Conservation (phyloP, 108 stramenopile genomes). For the Nitzschia sp. region DNA sequence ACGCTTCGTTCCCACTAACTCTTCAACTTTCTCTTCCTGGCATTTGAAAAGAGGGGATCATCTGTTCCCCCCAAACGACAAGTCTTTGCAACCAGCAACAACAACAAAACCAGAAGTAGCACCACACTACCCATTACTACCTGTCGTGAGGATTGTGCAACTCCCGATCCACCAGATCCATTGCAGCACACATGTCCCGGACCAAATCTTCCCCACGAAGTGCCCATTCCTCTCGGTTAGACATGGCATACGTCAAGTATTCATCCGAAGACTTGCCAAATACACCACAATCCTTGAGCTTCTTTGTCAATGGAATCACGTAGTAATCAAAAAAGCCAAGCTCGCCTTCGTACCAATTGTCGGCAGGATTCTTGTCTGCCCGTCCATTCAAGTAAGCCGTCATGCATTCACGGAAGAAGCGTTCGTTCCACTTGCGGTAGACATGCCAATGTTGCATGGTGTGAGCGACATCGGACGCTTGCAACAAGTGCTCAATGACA, state of each 20-base stretch:
- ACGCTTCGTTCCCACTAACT: too few species aligned
- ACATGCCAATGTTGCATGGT: conserved; percentile 50
- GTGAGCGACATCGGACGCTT: conserved; percentile 48
- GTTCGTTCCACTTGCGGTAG: conserved; percentile 47
- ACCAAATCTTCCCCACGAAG: not conserved
- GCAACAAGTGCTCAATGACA: conserved; percentile 44
- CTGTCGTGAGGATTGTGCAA: too few species aligned
- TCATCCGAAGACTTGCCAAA: conserved; percentile 10
- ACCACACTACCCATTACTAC: too few species aligned
- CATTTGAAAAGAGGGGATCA: too few species aligned
- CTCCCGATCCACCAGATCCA: too few species aligned
- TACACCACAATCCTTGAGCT: conserved; percentile 25
- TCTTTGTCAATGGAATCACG: conserved; percentile 12
- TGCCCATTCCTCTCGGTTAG: conserved; percentile 11
- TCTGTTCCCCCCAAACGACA: too few species aligned
- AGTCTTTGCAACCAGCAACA: too few species aligned
- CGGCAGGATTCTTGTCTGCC: conserved; percentile 31
- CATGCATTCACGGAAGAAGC: conserved; percentile 41
- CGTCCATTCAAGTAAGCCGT: conserved; percentile 33
- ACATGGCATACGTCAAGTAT: not conserved
- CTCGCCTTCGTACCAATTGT: conserved; percentile 39
- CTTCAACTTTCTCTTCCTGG: too few species aligned
- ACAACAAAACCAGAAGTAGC: too few species aligned
- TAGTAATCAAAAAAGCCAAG: conserved; percentile 27
- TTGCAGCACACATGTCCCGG: too few species aligned